Base-by-base conservation (phyloP, 2,329 filamentous ascomycete genomes). In the Emydomyces testavorans region DNA sequence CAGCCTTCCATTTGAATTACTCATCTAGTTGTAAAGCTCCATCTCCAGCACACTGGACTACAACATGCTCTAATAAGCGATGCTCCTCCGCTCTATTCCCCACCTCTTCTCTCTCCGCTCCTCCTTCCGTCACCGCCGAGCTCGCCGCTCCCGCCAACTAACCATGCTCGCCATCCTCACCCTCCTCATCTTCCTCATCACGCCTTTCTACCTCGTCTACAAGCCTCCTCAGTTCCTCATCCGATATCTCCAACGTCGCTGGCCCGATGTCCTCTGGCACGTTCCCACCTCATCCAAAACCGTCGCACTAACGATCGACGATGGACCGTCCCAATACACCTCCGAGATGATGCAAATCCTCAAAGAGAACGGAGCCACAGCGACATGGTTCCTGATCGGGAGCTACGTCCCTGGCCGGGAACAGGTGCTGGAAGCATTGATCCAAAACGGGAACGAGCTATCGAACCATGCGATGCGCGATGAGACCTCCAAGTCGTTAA, bases 401-500 rank as follows among this genome's bases (percentile, higher is more conserved):
- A 75, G 75, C 2, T 87, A 94, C 67, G 79, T 86, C 7, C 56
- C 70, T 0, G 77, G 74, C 1, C 46, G 31, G 4, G 41, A 48
- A 18, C 66, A 69, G 4, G 64, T 74, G 2, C 69, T 87, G 26
- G 65, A 72, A 36, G 69, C 76, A 32, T 68, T 84, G 1, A 70
- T 85, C n/a, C 67, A 69, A 31, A 69, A 66, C 41, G 80, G 36
- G 13, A 11, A 47, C 16, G 83, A 88, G 69, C 71, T 94, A 2
- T 88, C 77, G 20, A 94, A 94, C 66, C 88, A 94, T 65, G 88
- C 84, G 7, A 89, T 92, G 85, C 77, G 80, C 62, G 88, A 94
- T 65, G 85, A 92, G 69, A 79, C 86, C 0, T 82, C 81, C 7
- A 72, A 76, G 37, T 70, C 70, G 0, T 70, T 94, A 21, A 65